Evolutionary conservation across 2,329 filamentous ascomycete species (phyloP), one percentile per base, ranked within the genome.

Genomic region (Phoma sp.): DNA sequence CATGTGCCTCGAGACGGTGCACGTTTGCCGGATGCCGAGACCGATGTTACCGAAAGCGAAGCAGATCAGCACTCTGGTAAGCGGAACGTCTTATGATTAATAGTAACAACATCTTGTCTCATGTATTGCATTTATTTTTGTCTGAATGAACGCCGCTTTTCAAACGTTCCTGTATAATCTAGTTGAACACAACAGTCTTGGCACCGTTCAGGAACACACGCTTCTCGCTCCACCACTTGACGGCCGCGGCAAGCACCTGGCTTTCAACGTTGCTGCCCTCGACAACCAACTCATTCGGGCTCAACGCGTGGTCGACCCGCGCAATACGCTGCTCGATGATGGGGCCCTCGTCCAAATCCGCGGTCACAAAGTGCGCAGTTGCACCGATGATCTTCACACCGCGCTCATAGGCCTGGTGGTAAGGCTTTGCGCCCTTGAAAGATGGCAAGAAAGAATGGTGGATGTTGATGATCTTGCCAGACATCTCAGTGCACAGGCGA

Each of bases 311-410:
- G 72, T 91, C 88, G 24, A 94, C 90, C 15, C 90, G 80, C 6
- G 87, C 84, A 49, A 94, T 87, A 51, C 90, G 84, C 83, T 95
- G 91, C 83, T 94, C 91, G 65, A 95, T 95, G 65, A 95, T 95
- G 10, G 91, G 91, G 2, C 91, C 91, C 79, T 95, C 91, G 70
- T 95, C 91, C 58, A 95, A 77, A 75, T 94, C 90, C 25, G 88
- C 89, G 1, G 91, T 95, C 62, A 94, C 91, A 66, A 94, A 94
- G 77, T 95, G 91, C 5, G 91, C 91, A 2, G 90, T 92, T 22
- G 91, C 91, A 55, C 91, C 91, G 53, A 93, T 92, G 65, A 95
- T 94, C 84, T 95, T 95, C 63, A 95, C 91, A 57, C 91, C 91
- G 25, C 90, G 85, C 61, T 94, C 90, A 72, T 90, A 93, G 7